These are phyloP conservation scores for Daldinia loculata DNA, from an alignment of 495 filamentous ascomycete genomes.

Conservation along the genomic window DNA sequence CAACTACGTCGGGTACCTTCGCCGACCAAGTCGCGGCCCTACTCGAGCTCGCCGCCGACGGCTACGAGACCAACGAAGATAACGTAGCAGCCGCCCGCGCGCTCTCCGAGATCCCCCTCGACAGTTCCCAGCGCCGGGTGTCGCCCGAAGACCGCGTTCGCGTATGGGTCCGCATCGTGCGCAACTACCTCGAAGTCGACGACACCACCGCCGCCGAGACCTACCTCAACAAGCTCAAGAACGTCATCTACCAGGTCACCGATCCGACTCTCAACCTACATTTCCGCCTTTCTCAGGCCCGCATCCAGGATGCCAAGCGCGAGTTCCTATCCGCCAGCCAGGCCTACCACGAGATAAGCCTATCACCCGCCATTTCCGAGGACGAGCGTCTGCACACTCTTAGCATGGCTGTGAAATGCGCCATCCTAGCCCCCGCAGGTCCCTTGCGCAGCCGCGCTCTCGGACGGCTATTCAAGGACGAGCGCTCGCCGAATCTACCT, in stretches of 20 bases:
- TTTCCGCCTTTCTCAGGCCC: conserved; percentile 90
- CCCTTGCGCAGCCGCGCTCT: conserved; percentile 82
- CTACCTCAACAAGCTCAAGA: conserved; percentile 92
- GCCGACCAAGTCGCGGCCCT: conserved; percentile 88
- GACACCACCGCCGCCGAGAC: conserved; percentile 84
- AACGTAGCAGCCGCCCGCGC: conserved; percentile 77
- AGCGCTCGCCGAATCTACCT: conserved; percentile 75
- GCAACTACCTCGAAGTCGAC: conserved; percentile 93
- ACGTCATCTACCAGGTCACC: conserved; percentile 79
- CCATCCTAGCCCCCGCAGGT: conserved; percentile 92
- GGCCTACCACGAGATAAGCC: conserved; percentile 85
- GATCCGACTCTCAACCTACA: conserved; percentile 78
- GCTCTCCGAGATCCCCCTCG: conserved; percentile 85
- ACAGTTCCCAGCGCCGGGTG: conserved; percentile 84
- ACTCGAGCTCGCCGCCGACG: conserved; percentile 81
- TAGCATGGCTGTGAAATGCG: conserved; percentile 88
- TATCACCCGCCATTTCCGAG: conserved; percentile 78
- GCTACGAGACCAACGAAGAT: conserved; percentile 84
- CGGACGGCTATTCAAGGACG: conserved; percentile 91
- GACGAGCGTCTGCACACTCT: conserved; percentile 83
- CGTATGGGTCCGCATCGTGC: conserved; percentile 93
- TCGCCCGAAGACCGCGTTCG: conserved; percentile 77
- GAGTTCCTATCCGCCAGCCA: conserved; percentile 89
- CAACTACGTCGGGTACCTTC: conserved; percentile 61
- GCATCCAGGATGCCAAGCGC: conserved; percentile 89